A percentile compares a stretch with the other conserved stretches of the same genome.
phyloP scores from a whole-genome alignment of 208 protist genomes.

The Lotmaria passim region DNA sequence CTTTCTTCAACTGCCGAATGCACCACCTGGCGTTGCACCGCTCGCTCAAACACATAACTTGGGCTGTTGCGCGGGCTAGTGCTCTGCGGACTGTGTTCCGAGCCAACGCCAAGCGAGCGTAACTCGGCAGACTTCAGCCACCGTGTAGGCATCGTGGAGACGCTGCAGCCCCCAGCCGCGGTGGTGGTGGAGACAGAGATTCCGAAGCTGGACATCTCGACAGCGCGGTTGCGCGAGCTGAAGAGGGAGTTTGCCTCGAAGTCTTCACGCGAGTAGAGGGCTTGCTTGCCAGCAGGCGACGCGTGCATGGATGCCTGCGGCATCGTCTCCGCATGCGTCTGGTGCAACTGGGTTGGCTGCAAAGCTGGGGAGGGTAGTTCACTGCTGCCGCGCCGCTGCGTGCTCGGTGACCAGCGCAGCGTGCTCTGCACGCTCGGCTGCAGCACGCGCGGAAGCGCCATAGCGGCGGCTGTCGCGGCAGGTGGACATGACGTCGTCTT shows the following conservation, averaged over 20 bases:
- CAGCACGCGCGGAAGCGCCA: not conserved
- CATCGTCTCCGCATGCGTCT: too few relatives aligned
- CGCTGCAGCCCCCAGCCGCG: not conserved
- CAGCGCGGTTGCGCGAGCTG: slow-evolving; percentile 12
- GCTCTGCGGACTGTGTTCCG: not conserved
- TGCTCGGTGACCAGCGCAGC: not conserved
- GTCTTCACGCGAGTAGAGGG: slow-evolving; percentile 1
- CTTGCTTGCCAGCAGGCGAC: too few relatives aligned
- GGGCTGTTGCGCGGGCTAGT: not conserved
- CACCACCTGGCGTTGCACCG: slow-evolving; percentile 5
- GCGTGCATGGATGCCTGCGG: too few relatives aligned
- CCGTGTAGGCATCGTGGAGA: not conserved
- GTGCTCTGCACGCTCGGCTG: not conserved
- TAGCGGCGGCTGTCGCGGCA: not conserved
- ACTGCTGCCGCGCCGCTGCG: not conserved
- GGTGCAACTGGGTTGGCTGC: not conserved
- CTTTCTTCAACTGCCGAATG: not conserved
- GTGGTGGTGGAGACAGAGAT: slow-evolving; percentile 21
- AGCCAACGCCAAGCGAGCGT: not conserved
- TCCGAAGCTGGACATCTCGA: slow-evolving; percentile 25
- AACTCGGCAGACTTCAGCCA: slow-evolving; percentile 15
- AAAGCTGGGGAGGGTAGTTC: not conserved
- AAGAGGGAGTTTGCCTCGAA: slow-evolving; percentile 19
- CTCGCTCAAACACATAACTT: slow-evolving; percentile 20
- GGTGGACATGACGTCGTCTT: not conserved